A percentile compares a stretch with the other conserved stretches of the same genome.
These are phyloP conservation scores for Nemania sp. DNA, from an alignment of 2,329 filamentous ascomycete genomes.

Conservation along the genomic window DNA sequence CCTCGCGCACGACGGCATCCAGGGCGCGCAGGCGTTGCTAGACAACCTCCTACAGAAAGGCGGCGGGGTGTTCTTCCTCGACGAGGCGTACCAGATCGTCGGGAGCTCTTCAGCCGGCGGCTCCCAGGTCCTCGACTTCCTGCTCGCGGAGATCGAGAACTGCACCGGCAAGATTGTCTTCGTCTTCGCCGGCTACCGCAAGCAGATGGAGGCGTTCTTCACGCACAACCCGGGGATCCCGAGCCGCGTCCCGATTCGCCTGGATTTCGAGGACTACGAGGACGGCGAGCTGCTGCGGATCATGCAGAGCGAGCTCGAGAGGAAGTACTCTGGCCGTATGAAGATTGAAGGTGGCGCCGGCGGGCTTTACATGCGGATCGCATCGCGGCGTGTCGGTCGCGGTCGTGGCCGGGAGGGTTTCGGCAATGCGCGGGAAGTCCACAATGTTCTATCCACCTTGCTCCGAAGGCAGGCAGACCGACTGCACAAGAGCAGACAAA, in stretches of 20 bases:
- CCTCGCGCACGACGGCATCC: conserved; percentile 66
- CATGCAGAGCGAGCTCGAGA: conserved; percentile 57
- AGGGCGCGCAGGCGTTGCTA: conserved; percentile 6
- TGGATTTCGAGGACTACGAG: conserved; percentile 72
- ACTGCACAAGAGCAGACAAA: conserved; percentile 42
- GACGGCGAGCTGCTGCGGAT: conserved; percentile 69
- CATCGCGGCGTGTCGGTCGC: conserved; percentile 3
- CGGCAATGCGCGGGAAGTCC: conserved; percentile 70
- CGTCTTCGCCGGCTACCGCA: conserved; percentile 73
- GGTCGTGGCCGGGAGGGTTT: conserved; percentile 69
- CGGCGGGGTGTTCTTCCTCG: conserved; percentile 75
- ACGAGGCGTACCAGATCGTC: conserved; percentile 77
- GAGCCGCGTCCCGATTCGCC: conserved; percentile 67
- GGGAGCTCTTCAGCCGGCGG: conserved; percentile 40
- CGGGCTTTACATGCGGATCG: conserved; percentile 62
- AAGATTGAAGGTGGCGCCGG: conserved; percentile 59
- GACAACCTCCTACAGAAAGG: conserved; percentile 40
- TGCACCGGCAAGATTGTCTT: conserved; percentile 71
- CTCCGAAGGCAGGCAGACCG: conserved; percentile 62
- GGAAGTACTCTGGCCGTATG: conserved; percentile 61
- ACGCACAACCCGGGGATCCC: conserved; percentile 72
- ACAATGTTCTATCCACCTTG: conserved; percentile 63
- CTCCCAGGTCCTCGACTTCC: conserved; percentile 66
- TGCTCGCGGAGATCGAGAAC: conserved; percentile 76
- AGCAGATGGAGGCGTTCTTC: conserved; percentile 78